Evolutionary conservation across 2,329 filamentous ascomycete genomes (phyloP), one percentile per base, ranked within the genome.

Genomic region (Clonostachys solani): DNA sequence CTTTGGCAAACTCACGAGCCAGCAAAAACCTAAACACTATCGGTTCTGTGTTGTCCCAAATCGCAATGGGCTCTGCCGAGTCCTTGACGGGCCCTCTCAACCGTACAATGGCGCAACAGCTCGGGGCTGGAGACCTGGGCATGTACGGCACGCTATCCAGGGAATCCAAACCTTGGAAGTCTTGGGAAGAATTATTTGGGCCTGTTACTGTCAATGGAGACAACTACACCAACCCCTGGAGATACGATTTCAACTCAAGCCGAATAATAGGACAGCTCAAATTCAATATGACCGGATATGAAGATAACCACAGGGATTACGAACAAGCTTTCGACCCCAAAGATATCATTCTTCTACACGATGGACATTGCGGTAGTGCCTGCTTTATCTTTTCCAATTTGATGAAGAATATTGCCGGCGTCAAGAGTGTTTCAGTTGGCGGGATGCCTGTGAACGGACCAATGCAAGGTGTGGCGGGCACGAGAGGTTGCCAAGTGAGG

Each of bases 381-480:
- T 86, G 82, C 59, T 74, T 79, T 29, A 65, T 80, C 38, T 80
- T 84, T 58, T 67, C 69, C 12, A 73, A 80, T 41, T 67, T 82
- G 19, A 73, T 84, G 68, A 70, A 72, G 7, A 61, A 68, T 48
- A 67, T 71, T 48, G 69, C 68, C 33, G 73, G 75, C 17, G 75
- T 86, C 3, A 76, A 75, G 52, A 77, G 76, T 34, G 71, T 86
- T 42, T 71, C 72, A 2, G 67, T 83, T 23, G 83, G 83, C 15
- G 83, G 83, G 2, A 73, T 79, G 8, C 73, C 81, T 1, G 61
- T 64, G 6, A 52, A 64, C 4, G 57, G 56, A 4, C 72, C 75
- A 3, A 84, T 83, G 65, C 78, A 83, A 62, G 70, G 68, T 4
- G 62, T 84, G 3, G 81, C 81, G n/a, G 80, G 78, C 15, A 71